These are phyloP conservation scores for Peterozyma toletana DNA, from an alignment of 805 yeast genomes.

Conservation along the genomic window DNA sequence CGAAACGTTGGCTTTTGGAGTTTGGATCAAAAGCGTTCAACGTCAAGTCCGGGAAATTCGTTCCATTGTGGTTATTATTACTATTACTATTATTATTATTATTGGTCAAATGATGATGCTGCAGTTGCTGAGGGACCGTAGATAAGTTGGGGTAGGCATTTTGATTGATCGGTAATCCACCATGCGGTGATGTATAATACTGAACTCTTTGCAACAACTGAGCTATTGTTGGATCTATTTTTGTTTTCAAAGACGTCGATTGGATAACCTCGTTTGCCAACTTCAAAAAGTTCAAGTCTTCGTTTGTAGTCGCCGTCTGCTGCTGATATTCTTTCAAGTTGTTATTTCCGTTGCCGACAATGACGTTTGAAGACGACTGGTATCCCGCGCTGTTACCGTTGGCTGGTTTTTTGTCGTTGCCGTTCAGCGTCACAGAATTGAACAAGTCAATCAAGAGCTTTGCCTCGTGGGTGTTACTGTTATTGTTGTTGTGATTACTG, in stretches of 20 bases:
- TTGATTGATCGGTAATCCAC: slow-evolving; percentile 30
- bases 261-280: slow-evolving; percentile 58
- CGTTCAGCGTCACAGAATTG: background rate
- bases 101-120: slow-evolving; percentile 6
- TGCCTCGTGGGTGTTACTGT: slow-evolving; percentile 1
- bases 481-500: slow-evolving; percentile 1
- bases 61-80: slow-evolving; percentile 26
- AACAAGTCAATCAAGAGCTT: slow-evolving; percentile 5
- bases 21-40: slow-evolving; percentile 25
- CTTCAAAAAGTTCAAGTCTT: slow-evolving; percentile 47
- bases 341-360: background rate
- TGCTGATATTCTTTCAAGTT: background rate
- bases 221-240: slow-evolving; percentile 57
- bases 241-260: slow-evolving; percentile 37
- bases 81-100: slow-evolving; percentile 22
- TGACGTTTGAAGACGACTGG: too few species aligned
- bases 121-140: slow-evolving; percentile 5
- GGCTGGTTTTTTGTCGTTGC: background rate
- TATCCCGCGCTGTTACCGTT: background rate
- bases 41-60: slow-evolving; percentile 34
- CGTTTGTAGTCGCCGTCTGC: slow-evolving; percentile 21
- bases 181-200: slow-evolving; percentile 53
- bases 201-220: slow-evolving; percentile 53
- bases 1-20: background rate
- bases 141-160: background rate